These are phyloP conservation scores for Epichloe hybrida DNA, from an alignment of 2,329 filamentous ascomycete genomes.

Conservation along the genomic window DNA sequence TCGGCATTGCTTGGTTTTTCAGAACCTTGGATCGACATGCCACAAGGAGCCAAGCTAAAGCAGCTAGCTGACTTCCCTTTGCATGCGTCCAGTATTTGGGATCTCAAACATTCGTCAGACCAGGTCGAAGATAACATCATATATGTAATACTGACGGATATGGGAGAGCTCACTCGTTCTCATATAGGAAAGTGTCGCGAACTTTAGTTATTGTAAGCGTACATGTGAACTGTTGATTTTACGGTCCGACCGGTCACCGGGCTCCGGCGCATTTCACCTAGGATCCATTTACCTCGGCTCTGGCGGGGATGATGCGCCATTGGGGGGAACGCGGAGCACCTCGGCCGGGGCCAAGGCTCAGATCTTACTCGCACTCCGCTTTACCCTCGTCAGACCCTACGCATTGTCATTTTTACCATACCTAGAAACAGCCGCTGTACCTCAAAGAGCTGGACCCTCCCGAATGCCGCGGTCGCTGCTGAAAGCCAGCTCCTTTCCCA, in stretches of 20 bases:
- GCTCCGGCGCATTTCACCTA: not conserved
- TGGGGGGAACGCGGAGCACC: not conserved
- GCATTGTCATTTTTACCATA: not conserved
- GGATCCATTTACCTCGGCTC: slow-evolving; percentile 4
- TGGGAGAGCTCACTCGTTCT: no score
- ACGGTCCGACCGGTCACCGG: not conserved
- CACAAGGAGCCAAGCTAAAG: no score
- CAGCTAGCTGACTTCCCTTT: no score
- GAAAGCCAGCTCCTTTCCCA: not conserved
- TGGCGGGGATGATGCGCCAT: not conserved
- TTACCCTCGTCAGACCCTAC: not conserved
- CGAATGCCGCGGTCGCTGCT: slow-evolving; percentile 2
- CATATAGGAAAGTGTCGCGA: no score
- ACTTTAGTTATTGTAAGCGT: no score
- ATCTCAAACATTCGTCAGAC: not conserved
- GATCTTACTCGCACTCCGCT: not conserved
- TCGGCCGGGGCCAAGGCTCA: not conserved
- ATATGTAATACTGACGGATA: not conserved
- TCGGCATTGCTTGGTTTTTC: no score
- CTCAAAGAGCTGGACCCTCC: not conserved
- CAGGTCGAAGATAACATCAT: not conserved
- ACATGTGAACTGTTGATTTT: not conserved
- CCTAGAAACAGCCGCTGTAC: not conserved
- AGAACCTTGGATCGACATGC: no score
- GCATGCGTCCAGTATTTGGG: no score